Conservation (phyloP, 257 asterid species). For the Solanum tarapatanum region DNA sequence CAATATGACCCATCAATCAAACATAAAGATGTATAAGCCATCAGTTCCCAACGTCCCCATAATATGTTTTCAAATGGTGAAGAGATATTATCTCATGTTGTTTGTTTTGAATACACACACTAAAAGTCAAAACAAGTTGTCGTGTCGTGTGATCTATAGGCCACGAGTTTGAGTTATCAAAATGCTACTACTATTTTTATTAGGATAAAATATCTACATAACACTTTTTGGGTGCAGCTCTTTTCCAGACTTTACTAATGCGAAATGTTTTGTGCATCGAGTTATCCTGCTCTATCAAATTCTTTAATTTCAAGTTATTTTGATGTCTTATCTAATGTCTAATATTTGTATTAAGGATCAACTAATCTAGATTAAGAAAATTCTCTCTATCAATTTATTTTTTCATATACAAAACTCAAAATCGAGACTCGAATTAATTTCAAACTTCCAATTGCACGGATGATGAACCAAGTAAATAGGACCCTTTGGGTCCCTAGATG, state of each 20-base stretch:
- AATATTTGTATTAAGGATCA: too few species aligned
- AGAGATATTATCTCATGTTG: not conserved
- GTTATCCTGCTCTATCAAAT: not conserved
- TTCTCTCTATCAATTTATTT: too few species aligned
- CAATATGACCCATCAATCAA: not conserved
- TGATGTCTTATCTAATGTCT: too few species aligned
- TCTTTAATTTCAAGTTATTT: not conserved
- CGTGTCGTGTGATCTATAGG: not conserved
- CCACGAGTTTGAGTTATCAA: not conserved
- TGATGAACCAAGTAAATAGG: not conserved
- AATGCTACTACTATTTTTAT: accelerated
- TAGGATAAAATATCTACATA: too few species aligned
- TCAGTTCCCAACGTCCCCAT: not conserved
- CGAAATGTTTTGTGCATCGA: not conserved
- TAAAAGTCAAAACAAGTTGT: not conserved
- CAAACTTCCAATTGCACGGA: not conserved
- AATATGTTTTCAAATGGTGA: not conserved
- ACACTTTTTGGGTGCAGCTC: too few species aligned
- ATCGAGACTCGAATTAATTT: not conserved
- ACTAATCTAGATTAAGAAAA: too few species aligned
- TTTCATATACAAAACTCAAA: not conserved
- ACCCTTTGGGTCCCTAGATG: not conserved
- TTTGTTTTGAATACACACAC: not conserved
- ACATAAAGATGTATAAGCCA: not conserved
- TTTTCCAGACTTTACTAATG: not conserved